Base-by-base conservation (phyloP, 176 grass and related monocot genomes). In the Carex littledalei region DNA sequence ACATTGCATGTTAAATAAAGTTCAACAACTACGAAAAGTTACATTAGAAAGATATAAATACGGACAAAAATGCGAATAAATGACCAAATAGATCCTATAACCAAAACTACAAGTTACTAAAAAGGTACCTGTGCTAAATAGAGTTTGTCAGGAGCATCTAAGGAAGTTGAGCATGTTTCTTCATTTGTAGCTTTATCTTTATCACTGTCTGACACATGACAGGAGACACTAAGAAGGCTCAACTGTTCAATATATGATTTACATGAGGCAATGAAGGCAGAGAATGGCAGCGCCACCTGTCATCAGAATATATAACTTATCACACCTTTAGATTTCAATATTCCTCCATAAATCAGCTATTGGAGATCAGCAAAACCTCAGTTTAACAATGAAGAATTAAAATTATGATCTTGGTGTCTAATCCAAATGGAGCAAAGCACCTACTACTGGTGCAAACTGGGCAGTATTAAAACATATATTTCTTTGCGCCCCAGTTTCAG, bases 51-150 rank as follows among this genome's bases (percentile, higher is more conserved):
- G 80, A 26, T 67, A 12, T 3, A 68, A 35, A 24, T 43, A 52
- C 1, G 54, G 22, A 26, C 10, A n/a, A 14, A 79, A 72, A 78
- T 11, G 21, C 34, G 17, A 18, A 26, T 41, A 7, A 74, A 73
- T 56, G 2, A 58, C 59, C 54, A 84, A 57, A 5, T 50, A 22
- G 2, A 9, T 11, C n/a, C 17, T 35, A 72, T 75, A 3, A 73
- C 21, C 45, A 41, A 62, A 76, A 37, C 0, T 59, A 73, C 8
- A 73, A 73, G 13, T 35, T 63, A 43, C 34, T 53, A 63, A 39
- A 24, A 58, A 63, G 15, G 32, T 78, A 89, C 95, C 93, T 95
- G 95, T 49, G 95, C 95, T 63, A 98, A 82, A 88, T 95, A 98
- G 39, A 95, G 50, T 87, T 89, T 89, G 15, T 87, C 86, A 7